A percentile compares a stretch with the other conserved stretches of the same genome.
phyloP scores from a whole-genome alignment of 441 rosid genomes.

The Sinapis alba region DNA sequence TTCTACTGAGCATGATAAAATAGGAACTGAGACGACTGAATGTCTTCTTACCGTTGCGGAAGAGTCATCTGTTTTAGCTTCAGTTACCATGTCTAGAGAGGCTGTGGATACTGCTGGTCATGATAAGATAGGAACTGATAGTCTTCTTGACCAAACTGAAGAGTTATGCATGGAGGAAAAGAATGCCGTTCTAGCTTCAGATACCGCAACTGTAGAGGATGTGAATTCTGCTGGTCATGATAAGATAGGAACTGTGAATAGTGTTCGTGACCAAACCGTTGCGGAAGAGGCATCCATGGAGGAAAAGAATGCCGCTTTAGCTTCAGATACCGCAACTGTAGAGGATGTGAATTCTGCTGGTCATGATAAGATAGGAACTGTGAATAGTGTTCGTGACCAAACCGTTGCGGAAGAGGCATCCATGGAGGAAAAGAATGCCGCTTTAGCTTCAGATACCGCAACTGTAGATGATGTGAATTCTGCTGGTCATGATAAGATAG shows the following conservation, averaged over 20 bases:
- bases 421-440: constrained; percentile 41
- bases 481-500: constrained; percentile 40
- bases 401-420: constrained; percentile 42
- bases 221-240: constrained; percentile 37
- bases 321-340: too few relatives aligned
- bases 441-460: constrained; percentile 39
- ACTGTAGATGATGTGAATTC: constrained; percentile 40
- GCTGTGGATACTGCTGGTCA: background rate
- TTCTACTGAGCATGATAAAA: too few relatives aligned
- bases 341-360: too few relatives aligned
- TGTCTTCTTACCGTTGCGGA: too few relatives aligned
- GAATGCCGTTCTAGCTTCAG: constrained; percentile 37
- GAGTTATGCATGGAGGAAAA: constrained; percentile 46
- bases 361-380: background rate
- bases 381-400: constrained; percentile 29
- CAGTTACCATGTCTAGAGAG: too few relatives aligned
- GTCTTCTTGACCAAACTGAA: constrained; percentile 25
- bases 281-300: constrained; percentile 43
- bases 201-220: constrained; percentile 7
- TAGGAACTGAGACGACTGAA: too few relatives aligned
- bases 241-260: constrained; percentile 37
- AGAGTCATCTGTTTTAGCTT: too few relatives aligned
- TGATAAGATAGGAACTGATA: background rate
- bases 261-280: constrained; percentile 25
- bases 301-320: too few relatives aligned